These are phyloP conservation scores for Leishmania guyanensis DNA, from an alignment of 208 protist species.

Conservation along the genomic window DNA sequence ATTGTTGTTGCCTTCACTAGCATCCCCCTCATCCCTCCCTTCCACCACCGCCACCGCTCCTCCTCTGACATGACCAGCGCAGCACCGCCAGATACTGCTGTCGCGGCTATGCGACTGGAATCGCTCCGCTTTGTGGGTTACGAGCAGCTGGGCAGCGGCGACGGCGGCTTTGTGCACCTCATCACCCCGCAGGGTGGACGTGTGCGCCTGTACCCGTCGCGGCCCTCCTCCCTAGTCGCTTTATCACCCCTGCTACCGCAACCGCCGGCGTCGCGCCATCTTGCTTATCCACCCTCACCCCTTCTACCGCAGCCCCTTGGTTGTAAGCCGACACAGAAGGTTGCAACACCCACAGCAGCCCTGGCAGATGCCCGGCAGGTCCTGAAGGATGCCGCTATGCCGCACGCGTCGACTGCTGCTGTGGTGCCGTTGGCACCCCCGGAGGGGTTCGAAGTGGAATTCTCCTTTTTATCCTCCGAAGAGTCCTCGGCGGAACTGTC, in stretches of 20 bases:
- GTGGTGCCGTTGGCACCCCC: slow-evolving; percentile 8
- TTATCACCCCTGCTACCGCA: neutral
- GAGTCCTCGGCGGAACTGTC: neutral
- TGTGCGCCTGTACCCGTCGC: slow-evolving; percentile 12
- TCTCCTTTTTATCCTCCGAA: slow-evolving; percentile 13
- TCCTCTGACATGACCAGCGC: neutral
- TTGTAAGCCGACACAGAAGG: neutral
- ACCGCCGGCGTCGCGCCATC: neutral
- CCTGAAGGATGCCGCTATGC: neutral
- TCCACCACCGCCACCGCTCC: neutral
- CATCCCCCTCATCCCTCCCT: neutral
- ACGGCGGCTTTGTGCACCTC: slow-evolving; percentile 10
- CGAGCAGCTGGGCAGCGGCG: neutral
- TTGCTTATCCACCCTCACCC: neutral
- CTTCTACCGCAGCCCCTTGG: neutral
- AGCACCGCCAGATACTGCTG: neutral
- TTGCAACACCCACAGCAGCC: neutral
- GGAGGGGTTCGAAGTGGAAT: slow-evolving; percentile 26
- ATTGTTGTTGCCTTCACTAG: neutral
- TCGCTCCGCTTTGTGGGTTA: slow-evolving; percentile 25
- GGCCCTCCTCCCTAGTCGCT: neutral
- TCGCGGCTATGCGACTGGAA: slow-evolving; percentile 15
- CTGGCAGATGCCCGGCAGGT: neutral
- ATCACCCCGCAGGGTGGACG: slow-evolving; percentile 12
- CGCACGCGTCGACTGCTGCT: neutral